phyloP scores from a whole-genome alignment of 2,329 filamentous ascomycete species.

The Gnomoniopsis smithogilvyi region DNA sequence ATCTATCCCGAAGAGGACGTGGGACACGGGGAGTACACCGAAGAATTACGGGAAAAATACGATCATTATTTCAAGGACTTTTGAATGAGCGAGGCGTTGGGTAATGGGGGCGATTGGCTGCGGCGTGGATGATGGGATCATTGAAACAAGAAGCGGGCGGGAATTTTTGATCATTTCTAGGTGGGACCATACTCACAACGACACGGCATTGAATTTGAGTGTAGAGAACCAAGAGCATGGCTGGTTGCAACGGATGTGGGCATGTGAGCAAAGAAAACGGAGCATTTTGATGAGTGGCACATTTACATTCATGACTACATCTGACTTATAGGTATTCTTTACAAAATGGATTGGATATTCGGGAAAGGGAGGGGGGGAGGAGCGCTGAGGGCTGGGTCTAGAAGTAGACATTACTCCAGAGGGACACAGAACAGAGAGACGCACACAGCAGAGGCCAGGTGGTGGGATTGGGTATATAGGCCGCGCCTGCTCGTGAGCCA shows the following conservation, averaged over 20 bases:
- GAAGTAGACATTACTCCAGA: background rate
- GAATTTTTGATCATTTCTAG: background rate
- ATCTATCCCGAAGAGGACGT: constrained; percentile 75
- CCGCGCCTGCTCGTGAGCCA: too few species aligned
- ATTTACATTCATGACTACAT: background rate
- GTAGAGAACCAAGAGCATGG: background rate
- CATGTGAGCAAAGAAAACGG: background rate
- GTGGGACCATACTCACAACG: background rate
- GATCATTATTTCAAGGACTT: constrained; percentile 72
- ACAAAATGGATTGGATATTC: background rate
- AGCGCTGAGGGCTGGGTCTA: background rate
- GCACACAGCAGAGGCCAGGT: too few species aligned
- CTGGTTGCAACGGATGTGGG: background rate
- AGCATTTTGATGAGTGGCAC: background rate
- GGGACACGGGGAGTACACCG: constrained; percentile 62
- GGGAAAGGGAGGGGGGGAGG: too few species aligned
- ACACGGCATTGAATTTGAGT: background rate
- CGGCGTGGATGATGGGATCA: background rate
- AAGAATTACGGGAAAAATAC: constrained; percentile 66
- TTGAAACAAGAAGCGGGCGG: background rate
- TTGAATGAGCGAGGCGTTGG: constrained; percentile 32
- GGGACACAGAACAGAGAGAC: too few species aligned
- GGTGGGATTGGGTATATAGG: too few species aligned
- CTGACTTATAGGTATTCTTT: background rate
- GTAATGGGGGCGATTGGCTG: background rate